Evolutionary conservation across 257 asterid species (phyloP).

Genomic region (Lavandula angustifolia): DNA sequence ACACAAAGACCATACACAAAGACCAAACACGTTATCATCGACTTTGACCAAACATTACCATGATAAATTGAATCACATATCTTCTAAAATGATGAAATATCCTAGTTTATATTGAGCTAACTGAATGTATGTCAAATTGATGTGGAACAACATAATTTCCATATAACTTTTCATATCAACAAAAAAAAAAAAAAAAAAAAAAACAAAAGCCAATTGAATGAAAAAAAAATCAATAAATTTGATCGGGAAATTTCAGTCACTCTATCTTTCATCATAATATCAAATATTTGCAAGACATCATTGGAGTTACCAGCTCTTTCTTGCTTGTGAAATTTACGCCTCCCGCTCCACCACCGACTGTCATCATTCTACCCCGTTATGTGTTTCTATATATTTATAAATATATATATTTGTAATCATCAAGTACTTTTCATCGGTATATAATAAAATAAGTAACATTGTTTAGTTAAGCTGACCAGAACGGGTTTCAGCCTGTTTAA

Average conservation of each 20-base stretch:
- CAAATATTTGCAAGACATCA: constrained; percentile 32
- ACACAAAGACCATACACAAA: too few relatives aligned
- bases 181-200: too few relatives aligned
- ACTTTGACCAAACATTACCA: too few relatives aligned
- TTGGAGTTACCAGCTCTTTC: constrained; percentile 40
- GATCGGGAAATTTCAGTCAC: constrained; percentile 15
- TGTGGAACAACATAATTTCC: too few relatives aligned
- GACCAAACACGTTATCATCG: too few relatives aligned
- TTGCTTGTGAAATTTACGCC: constrained; percentile 52
- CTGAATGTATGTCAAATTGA: too few relatives aligned
- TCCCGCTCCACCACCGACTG: constrained; percentile 64
- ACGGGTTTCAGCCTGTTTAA: constrained; percentile 25
- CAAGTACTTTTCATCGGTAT: constrained; percentile 31
- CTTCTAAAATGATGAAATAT: too few relatives aligned
- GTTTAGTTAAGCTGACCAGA: constrained; percentile 9
- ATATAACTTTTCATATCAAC: too few relatives aligned
- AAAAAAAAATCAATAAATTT: not conserved
- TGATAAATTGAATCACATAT: too few relatives aligned
- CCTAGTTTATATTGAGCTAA: too few relatives aligned
- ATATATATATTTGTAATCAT: constrained; percentile 16
- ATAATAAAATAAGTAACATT: not conserved
- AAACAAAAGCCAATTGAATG: not conserved
- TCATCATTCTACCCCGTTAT: constrained; percentile 48
- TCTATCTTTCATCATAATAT: constrained; percentile 3
- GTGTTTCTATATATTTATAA: not conserved